Evolutionary conservation across 176 grass and related monocot genomes (phyloP).

Genomic region (Rhynchospora breviuscula): DNA sequence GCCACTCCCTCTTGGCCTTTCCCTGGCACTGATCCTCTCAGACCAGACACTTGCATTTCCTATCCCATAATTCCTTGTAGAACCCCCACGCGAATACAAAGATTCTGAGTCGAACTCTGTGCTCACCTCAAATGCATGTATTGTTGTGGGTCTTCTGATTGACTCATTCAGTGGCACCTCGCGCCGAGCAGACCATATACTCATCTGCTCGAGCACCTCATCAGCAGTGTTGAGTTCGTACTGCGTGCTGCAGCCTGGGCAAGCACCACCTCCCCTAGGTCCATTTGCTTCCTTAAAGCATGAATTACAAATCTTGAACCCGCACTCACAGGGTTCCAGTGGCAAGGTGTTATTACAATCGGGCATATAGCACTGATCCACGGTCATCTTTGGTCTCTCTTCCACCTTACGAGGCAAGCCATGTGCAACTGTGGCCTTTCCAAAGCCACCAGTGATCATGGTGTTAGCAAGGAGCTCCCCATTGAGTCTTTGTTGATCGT

Average conservation of each 20-base stretch:
- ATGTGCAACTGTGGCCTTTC: neutral
- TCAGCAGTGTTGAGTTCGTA: neutral
- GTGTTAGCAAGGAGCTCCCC: constrained; percentile 12
- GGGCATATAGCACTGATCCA: neutral
- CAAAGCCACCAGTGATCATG: neutral
- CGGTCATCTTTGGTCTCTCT: neutral
- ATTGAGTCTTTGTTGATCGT: constrained; percentile 16
- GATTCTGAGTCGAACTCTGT: neutral
- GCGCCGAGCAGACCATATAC: neutral
- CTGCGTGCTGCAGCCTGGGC: neutral
- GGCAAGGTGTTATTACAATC: neutral
- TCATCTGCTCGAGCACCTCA: neutral
- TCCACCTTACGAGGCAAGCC: neutral
- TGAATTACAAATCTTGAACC: constrained; percentile 13
- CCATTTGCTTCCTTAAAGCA: constrained; percentile 7
- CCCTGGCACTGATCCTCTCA: neutral
- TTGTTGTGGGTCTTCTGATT: neutral
- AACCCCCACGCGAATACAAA: neutral
- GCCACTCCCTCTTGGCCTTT: neutral
- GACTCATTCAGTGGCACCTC: neutral
- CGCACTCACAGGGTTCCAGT: neutral
- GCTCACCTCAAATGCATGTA: constrained; percentile 10
- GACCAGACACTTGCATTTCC: constrained; percentile 3
- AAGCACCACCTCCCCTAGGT: neutral
- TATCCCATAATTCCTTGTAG: neutral